A percentile compares a stretch with the other conserved stretches of the same genome.
Evolutionary conservation across 495 filamentous ascomycete genomes (phyloP).

Genomic region (Chaetomium fimeti): DNA sequence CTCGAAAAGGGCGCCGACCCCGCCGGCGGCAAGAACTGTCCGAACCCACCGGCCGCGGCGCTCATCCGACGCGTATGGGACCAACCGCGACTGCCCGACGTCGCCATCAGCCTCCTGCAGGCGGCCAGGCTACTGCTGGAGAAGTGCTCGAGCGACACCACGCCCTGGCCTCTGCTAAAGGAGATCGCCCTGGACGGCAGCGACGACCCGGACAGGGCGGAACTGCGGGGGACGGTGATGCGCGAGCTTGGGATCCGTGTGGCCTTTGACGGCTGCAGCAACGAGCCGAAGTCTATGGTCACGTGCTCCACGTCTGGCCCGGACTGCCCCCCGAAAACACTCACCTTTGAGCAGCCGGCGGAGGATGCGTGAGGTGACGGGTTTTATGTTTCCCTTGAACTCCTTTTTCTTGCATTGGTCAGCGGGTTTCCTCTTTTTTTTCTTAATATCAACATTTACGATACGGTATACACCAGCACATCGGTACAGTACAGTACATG

Average conservation of each 20-base stretch:
- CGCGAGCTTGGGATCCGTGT: conserved; percentile 15
- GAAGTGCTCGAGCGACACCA: neutral
- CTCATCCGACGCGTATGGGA: conserved; percentile 29
- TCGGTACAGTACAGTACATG: neutral
- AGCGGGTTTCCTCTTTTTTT: neutral
- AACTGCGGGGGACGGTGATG: conserved; percentile 4
- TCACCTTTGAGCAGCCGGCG: too few species aligned
- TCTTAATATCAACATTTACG: neutral
- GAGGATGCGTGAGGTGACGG: too few species aligned
- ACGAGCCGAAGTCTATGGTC: neutral
- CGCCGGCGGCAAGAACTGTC: conserved; percentile 20
- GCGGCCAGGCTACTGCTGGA: conserved; percentile 18
- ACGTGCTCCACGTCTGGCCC: too few species aligned
- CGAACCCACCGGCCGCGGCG: conserved; percentile 11
- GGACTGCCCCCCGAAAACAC: too few species aligned
- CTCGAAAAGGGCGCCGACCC: conserved; percentile 23
- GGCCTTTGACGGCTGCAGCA: neutral
- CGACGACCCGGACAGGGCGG: neutral
- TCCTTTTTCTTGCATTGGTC: conserved; percentile 7
- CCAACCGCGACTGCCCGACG: conserved; percentile 9
- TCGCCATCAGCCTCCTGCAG: conserved; percentile 15
- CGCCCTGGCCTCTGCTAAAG: conserved; percentile 1
- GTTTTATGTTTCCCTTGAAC: neutral
- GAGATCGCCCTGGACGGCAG: conserved; percentile 12
- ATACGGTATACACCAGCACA: conserved; percentile 2